Evolutionary conservation across 2,329 filamentous ascomycete species (phyloP), one percentile per base, ranked within the genome.

Genomic region (Lachnellula suecica): DNA sequence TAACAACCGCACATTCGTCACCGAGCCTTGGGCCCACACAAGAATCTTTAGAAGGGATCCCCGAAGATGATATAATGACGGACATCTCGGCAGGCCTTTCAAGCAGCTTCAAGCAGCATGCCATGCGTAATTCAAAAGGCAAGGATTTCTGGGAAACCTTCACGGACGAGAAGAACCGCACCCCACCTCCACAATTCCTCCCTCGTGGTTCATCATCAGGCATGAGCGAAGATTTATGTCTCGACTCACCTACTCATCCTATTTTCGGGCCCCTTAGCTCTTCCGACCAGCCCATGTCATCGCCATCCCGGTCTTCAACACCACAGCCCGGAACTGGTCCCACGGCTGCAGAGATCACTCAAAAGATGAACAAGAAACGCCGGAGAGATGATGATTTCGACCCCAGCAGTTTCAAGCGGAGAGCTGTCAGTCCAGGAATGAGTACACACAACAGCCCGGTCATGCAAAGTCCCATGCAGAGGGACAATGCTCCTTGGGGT

Each of bases 321-420:
- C 66, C 68, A 41, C 63, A 66, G 51, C 59, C 61, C 22, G 43
- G 49, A 41, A 71, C 47, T n/a, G 71, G 73, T 68, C 85, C 87
- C 0, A 87, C 81, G 0, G 82, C 87, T 1, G 83, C 87, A 10
- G 89, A 94, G 63, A 83, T 93, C 46, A 88, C 88, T 4, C 81
- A 89, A 8, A 88, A 91, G 56, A 85, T 91, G 48, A 86, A 89
- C 68, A 84, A 81, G 69, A 94, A 93, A 69, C 85, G 93, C n/a
- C 83, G 91, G 20, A 81, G 91, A 51, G 93, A 97, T 57, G 91
- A 96, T 64, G 92, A 97, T 64, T 87, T 96, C 52, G 92, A 97
- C 67, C 87, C 89, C 2, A 81, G 85, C 35, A 89, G 87, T 56
- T 92, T 97, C 74, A 97, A 97, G 72, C 83, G 93, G 15, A 83